Percentiles rank a stretch among this genome's conserved stretches.
phyloP scores from a whole-genome alignment of 148 eudicot genomes.

The Rhododendron griersonianum region DNA sequence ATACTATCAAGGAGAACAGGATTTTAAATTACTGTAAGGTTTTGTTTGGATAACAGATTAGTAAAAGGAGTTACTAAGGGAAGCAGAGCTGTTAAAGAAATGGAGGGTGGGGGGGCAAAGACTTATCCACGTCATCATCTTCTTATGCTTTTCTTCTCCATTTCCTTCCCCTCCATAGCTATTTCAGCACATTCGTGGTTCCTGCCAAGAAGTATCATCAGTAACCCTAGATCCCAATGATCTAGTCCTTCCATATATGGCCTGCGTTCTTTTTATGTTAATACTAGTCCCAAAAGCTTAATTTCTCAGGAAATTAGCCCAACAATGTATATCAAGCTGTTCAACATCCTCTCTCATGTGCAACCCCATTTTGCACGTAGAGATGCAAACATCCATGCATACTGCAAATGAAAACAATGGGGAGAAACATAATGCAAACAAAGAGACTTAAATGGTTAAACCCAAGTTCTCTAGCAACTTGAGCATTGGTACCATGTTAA shows the following conservation, averaged over 20 bases:
- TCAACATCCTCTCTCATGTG: background rate
- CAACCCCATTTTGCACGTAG: background rate
- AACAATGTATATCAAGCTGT: background rate
- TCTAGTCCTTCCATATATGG: background rate
- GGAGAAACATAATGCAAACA: background rate
- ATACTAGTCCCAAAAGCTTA: no score
- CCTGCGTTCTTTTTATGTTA: background rate
- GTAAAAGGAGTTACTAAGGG: background rate
- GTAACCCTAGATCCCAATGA: no score
- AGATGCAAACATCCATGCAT: background rate
- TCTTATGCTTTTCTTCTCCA: background rate
- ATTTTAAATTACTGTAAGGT: background rate
- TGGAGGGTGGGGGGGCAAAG: background rate
- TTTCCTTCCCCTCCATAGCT: no score
- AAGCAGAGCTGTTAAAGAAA: background rate
- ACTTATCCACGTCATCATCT: background rate
- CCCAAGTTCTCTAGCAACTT: background rate
- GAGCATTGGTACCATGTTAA: background rate
- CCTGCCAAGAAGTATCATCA: no score
- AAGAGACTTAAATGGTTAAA: background rate
- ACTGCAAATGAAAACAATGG: background rate
- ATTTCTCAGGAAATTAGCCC: background rate
- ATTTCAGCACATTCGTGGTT: no score
- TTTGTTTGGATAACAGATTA: background rate
- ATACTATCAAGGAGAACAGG: background rate